phyloP scores from a whole-genome alignment of 441 rosid species.

The Mallotus japonicus region DNA sequence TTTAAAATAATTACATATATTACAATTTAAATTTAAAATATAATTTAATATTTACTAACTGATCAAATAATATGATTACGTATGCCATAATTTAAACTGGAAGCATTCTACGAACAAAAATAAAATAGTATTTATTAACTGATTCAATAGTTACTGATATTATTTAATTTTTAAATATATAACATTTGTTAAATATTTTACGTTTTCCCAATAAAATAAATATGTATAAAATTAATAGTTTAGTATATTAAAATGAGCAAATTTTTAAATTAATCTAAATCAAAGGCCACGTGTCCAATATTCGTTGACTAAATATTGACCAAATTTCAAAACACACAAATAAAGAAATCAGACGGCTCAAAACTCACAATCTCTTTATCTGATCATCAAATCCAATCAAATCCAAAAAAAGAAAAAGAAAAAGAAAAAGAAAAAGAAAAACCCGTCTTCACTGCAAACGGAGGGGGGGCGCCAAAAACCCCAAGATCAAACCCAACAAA shows the following conservation, averaged over 20 bases:
- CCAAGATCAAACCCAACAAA: slow-evolving; percentile 2
- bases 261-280: background rate
- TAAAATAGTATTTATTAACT: no score
- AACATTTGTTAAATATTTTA: no score
- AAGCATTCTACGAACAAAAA: no score
- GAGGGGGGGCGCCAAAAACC: slow-evolving; percentile 40
- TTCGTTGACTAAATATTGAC: slow-evolving; percentile 8
- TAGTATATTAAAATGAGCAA: background rate
- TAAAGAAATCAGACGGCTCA: slow-evolving; percentile 29
- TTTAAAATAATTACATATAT: no score
- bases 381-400: background rate
- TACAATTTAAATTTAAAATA: no score
- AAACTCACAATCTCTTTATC: background rate
- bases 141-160: no score
- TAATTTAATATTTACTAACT: no score
- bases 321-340: slow-evolving; percentile 15
- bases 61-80: no score
- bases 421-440: background rate
- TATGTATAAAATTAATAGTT: no score
- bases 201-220: no score
- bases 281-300: slow-evolving; percentile 27
- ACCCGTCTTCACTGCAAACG: slow-evolving; percentile 2
- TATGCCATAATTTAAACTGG: no score
- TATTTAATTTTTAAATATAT: no score
- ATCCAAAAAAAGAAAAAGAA: background rate